Evolutionary conservation across 129 eudicot genomes (phyloP), one percentile per base, ranked within the genome.

Genomic region (Flaveria linearis): DNA sequence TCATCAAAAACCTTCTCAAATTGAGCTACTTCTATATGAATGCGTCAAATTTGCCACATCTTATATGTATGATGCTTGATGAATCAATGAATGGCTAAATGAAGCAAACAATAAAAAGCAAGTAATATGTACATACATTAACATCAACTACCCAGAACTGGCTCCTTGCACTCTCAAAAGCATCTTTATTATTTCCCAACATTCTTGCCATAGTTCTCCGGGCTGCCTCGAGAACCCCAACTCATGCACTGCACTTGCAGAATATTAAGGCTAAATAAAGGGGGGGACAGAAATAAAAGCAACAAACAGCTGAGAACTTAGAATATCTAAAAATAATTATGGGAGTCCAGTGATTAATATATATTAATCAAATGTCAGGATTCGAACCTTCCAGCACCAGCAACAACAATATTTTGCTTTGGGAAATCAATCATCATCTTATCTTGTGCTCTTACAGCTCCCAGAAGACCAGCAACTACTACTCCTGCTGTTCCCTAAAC

Each of bases 141-240:
- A 85, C 98, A 81, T 93, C 98, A 81, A 93, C 93, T 18, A 88
- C 98, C 98, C 98, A 93, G 41, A 90, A 93, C 74, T 93, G 98
- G 71, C 90, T 85, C 61, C 88, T 70, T 33, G 98, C 98, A 84
- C 98, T 88, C 81, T 90, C 91, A 77, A 78, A 93, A 79, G 98
- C 98, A 80, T 82, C 26, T 58, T 86, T 91, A 76, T 80, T 88
- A 79, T 93, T 83, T 58, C 98, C 96, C 72, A 85, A 81, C 96
- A 93, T 90, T 83, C 98, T 88, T 74, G 98, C 97, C 97, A 93
- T 93, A 41, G 98, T 93, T 86, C 90, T 90, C 86, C 97, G 88
- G 69, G 98, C 97, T 83, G 98, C 92, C 75, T 88, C 87, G 22
- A 93, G 91, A 81, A 93, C 98, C 52, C 97, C 97, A 56, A 91